Evolutionary conservation across 371 early-diverging fungal species (phyloP).

Genomic region (Synchytrium microbalum): DNA sequence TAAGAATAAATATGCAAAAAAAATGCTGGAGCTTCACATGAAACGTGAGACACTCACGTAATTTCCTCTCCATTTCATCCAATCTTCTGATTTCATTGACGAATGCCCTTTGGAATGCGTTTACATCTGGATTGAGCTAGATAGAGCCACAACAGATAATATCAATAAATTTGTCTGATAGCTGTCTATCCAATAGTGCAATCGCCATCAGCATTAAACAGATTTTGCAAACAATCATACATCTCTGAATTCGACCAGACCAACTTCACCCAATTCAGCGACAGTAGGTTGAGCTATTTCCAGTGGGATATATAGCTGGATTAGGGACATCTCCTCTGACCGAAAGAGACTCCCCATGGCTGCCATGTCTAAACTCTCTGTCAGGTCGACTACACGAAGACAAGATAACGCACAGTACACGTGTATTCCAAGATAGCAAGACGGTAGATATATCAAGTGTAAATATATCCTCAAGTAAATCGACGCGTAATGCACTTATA

Average conservation of each 20-base stretch:
- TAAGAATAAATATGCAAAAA: conserved; percentile 5
- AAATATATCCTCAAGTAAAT: no score
- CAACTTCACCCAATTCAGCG: conserved; percentile 90
- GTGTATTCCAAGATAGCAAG: no score
- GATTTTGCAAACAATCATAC: conserved; percentile 33
- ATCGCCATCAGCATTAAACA: not conserved
- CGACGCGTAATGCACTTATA: no score
- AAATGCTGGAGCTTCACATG: no score
- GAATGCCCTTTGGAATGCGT: conserved; percentile 95
- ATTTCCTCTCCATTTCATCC: conserved; percentile 89
- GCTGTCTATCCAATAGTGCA: not conserved
- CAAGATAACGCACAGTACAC: no score
- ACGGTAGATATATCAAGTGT: no score
- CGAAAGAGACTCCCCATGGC: conserved; percentile 50
- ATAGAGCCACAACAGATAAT: conserved; percentile 1
- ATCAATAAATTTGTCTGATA: conserved; percentile 4
- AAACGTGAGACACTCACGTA: conserved; percentile 33
- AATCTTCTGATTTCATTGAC: conserved; percentile 83
- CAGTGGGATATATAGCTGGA: conserved; percentile 88
- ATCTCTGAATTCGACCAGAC: conserved; percentile 91
- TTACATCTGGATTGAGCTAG: conserved; percentile 85
- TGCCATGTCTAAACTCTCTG: no score
- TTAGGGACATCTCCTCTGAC: conserved; percentile 94
- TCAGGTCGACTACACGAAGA: no score
- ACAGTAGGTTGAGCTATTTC: conserved; percentile 92